Evolutionary conservation across 2,329 filamentous ascomycete species (phyloP).

Genomic region (Aspergillus melleus): DNA sequence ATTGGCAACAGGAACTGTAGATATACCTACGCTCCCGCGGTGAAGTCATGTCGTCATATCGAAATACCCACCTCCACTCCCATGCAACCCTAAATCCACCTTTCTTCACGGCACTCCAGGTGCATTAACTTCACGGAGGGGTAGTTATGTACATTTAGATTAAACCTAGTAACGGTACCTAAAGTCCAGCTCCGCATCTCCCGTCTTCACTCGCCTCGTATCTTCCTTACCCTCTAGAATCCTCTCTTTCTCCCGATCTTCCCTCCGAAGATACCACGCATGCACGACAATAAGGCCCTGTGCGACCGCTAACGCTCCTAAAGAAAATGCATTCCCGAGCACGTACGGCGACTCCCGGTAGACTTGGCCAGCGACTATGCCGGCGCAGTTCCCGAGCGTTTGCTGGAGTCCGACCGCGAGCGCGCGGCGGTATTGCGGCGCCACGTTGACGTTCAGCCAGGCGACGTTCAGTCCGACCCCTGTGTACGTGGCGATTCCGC

Average conservation of each 20-base stretch:
- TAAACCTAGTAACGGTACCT: constrained; percentile 42
- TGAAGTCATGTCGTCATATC: neutral
- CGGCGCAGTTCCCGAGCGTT: constrained; percentile 51
- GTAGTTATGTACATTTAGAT: neutral
- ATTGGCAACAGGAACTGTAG: neutral
- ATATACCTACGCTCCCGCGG: neutral
- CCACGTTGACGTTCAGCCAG: constrained; percentile 52
- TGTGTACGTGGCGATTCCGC: constrained; percentile 50
- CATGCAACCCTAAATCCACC: neutral
- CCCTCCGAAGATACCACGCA: constrained; percentile 45
- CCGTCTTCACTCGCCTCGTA: constrained; percentile 46
- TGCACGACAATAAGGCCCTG: constrained; percentile 42
- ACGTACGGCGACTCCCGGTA: constrained; percentile 40
- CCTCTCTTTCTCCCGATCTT: constrained; percentile 43
- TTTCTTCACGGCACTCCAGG: neutral
- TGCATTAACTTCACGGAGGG: neutral
- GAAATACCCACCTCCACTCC: neutral
- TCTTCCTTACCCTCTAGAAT: constrained; percentile 46
- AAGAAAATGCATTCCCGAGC: constrained; percentile 38
- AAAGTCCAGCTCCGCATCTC: constrained; percentile 51
- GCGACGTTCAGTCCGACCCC: constrained; percentile 49
- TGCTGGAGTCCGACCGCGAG: constrained; percentile 49
- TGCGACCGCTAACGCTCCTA: constrained; percentile 36
- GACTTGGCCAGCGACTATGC: constrained; percentile 51
- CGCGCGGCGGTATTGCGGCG: constrained; percentile 51